phyloP scores from a whole-genome alignment of 2,329 filamentous ascomycete species.

The Colletotrichum kahawae region DNA sequence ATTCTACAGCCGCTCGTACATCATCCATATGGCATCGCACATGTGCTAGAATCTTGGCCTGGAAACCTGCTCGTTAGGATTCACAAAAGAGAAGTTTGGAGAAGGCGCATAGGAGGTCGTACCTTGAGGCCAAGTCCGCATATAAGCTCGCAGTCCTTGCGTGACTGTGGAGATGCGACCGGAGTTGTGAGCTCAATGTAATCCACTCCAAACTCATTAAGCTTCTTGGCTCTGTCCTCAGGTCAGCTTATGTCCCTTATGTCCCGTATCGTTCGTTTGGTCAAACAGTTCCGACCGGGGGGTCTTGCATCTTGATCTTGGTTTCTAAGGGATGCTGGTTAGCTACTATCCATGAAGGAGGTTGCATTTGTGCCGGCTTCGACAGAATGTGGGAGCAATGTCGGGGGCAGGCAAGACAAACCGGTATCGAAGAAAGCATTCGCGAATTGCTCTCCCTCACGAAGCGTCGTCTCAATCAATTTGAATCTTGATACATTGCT shows the following conservation, averaged over 20 bases:
- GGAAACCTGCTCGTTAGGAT: too few relatives aligned
- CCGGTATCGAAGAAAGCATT: slow-evolving; percentile 78
- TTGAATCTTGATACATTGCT: slow-evolving; percentile 73
- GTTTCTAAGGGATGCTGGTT: slow-evolving; percentile 29
- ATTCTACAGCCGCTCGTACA: slow-evolving; percentile 79
- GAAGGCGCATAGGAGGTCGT: too few relatives aligned
- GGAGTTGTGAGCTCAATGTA: slow-evolving; percentile 92
- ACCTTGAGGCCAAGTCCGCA: slow-evolving; percentile 81
- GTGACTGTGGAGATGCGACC: slow-evolving; percentile 83
- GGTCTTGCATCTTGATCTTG: slow-evolving; percentile 71
- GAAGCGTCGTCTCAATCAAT: slow-evolving; percentile 73
- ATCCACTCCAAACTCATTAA: slow-evolving; percentile 88
- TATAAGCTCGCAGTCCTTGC: slow-evolving; percentile 85
- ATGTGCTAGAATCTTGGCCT: slow-evolving; percentile 37
- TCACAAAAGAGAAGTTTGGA: too few relatives aligned
- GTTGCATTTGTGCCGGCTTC: too few relatives aligned
- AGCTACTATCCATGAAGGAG: neutral
- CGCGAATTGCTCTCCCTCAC: slow-evolving; percentile 85
- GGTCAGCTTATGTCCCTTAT: neutral
- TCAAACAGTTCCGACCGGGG: too few relatives aligned
- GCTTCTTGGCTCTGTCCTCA: slow-evolving; percentile 32
- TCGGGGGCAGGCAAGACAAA: neutral
- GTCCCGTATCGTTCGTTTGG: too few relatives aligned
- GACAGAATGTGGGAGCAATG: too few relatives aligned
- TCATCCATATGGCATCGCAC: slow-evolving; percentile 66